Evolutionary conservation across 768 basidiomycete species (phyloP).

Genomic region (Amanita polypyramis): DNA sequence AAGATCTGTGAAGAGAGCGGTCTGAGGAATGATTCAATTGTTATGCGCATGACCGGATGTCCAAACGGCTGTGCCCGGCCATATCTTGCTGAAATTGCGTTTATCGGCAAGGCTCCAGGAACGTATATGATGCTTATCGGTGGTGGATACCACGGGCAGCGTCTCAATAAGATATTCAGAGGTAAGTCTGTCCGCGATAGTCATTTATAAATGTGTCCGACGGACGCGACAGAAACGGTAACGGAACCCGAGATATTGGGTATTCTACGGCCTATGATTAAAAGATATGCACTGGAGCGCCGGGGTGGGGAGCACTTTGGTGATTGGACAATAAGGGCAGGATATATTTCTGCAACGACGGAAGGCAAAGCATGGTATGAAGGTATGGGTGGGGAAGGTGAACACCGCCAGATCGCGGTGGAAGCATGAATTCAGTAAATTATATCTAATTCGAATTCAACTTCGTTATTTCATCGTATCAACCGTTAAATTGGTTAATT

Average conservation of each 20-base stretch:
- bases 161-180: slow-evolving; percentile 93
- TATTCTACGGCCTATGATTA: slow-evolving; percentile 90
- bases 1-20: slow-evolving; percentile 91
- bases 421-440: neutral
- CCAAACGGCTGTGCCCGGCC: slow-evolving; percentile 91
- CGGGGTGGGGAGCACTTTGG: slow-evolving; percentile 87
- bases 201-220: neutral
- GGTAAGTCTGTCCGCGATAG: slow-evolving; percentile 28
- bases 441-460: neutral
- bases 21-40: slow-evolving; percentile 85
- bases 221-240: neutral
- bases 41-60: slow-evolving; percentile 99
- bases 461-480: neutral
- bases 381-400: slow-evolving; percentile 68
- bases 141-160: slow-evolving; percentile 89
- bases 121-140: slow-evolving; percentile 92
- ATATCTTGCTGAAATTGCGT: slow-evolving; percentile 91
- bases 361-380: slow-evolving; percentile 86
- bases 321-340: slow-evolving; percentile 87
- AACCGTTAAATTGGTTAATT: too few relatives aligned
- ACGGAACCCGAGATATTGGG: slow-evolving; percentile 28
- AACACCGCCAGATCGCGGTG: slow-evolving; percentile 12
- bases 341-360: slow-evolving; percentile 81
- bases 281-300: slow-evolving; percentile 82
- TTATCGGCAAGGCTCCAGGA: slow-evolving; percentile 93